Evolutionary conservation across 768 basidiomycete species (phyloP).

Genomic region (Rhodotorula kratochvilovae): DNA sequence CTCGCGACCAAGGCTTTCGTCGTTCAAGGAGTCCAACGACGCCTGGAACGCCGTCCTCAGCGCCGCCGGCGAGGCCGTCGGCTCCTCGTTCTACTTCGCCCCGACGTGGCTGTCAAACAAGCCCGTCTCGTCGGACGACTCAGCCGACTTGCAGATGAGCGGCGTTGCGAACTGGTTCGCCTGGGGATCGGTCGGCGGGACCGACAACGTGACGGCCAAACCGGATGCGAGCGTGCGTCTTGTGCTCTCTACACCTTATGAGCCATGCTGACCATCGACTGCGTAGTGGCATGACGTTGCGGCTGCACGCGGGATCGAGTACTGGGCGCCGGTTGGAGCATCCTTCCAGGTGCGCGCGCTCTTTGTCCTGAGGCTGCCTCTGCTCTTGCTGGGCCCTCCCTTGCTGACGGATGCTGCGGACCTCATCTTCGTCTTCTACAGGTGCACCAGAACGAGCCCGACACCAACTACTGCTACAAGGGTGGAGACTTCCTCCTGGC

Average conservation of each 20-base stretch:
- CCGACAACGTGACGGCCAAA: background rate
- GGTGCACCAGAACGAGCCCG: slow-evolving; percentile 13
- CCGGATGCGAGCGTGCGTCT: background rate
- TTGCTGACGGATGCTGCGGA: too few species aligned
- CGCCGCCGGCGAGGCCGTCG: background rate
- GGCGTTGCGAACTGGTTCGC: slow-evolving; percentile 26
- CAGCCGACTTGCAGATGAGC: background rate
- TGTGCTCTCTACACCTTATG: background rate
- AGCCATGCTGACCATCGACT: too few species aligned
- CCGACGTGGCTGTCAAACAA: slow-evolving; percentile 13
- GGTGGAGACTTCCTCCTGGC: background rate
- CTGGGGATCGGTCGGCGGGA: background rate
- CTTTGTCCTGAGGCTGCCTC: too few species aligned
- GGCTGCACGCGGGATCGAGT: background rate
- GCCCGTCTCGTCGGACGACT: background rate
- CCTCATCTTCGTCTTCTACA: too few species aligned
- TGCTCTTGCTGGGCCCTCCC: background rate
- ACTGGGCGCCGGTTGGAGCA: slow-evolving; percentile 9
- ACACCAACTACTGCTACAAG: slow-evolving; percentile 13
- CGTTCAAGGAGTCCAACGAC: slow-evolving; percentile 13
- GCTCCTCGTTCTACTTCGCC: slow-evolving; percentile 3
- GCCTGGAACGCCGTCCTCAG: slow-evolving; percentile 8
- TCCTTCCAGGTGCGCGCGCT: background rate
- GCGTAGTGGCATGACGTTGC: background rate
- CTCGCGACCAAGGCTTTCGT: too few species aligned